A percentile compares a stretch with the other conserved stretches of the same genome.
Evolutionary conservation across 768 basidiomycete genomes (phyloP).

Genomic region (Daedaleopsis sinensis): DNA sequence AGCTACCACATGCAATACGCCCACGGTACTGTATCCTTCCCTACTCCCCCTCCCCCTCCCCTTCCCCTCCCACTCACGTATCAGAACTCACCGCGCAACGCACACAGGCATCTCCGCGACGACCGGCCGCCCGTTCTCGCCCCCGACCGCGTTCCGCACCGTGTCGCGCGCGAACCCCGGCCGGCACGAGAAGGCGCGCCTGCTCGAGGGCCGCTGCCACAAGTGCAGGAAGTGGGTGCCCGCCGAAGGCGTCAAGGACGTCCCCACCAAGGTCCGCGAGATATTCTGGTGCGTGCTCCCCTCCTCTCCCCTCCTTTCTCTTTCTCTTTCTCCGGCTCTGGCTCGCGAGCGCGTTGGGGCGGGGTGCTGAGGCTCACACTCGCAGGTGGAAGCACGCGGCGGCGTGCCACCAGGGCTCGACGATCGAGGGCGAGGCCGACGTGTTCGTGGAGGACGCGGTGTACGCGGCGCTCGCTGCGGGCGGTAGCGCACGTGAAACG

Average conservation of each 20-base stretch:
- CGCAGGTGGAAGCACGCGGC: slow-evolving; percentile 85
- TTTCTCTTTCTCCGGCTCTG: too few species aligned
- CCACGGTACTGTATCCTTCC: slow-evolving; percentile 53
- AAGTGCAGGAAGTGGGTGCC: slow-evolving; percentile 73
- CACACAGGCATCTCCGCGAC: slow-evolving; percentile 67
- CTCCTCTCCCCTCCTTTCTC: background rate
- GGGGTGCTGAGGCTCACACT: too few species aligned
- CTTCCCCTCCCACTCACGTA: too few species aligned
- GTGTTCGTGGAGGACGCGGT: slow-evolving; percentile 54
- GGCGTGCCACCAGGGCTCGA: slow-evolving; percentile 65
- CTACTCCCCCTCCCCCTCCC: too few species aligned
- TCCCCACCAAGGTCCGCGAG: slow-evolving; percentile 76
- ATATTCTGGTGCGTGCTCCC: slow-evolving; percentile 60
- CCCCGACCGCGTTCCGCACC: slow-evolving; percentile 65
- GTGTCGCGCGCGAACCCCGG: slow-evolving; percentile 46
- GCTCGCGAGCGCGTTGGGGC: too few species aligned
- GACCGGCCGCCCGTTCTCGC: slow-evolving; percentile 75
- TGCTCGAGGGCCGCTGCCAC: slow-evolving; percentile 79
- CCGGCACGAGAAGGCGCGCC: slow-evolving; percentile 59
- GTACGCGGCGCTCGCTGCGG: slow-evolving; percentile 5
- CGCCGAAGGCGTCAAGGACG: slow-evolving; percentile 73
- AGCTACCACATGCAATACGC: slow-evolving; percentile 86
- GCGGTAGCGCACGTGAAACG: too few species aligned
- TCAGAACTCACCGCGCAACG: background rate
- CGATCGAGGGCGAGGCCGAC: slow-evolving; percentile 57